These are phyloP conservation scores for Areca catechu DNA, from an alignment of 176 grass and related monocot genomes.

Conservation along the genomic window DNA sequence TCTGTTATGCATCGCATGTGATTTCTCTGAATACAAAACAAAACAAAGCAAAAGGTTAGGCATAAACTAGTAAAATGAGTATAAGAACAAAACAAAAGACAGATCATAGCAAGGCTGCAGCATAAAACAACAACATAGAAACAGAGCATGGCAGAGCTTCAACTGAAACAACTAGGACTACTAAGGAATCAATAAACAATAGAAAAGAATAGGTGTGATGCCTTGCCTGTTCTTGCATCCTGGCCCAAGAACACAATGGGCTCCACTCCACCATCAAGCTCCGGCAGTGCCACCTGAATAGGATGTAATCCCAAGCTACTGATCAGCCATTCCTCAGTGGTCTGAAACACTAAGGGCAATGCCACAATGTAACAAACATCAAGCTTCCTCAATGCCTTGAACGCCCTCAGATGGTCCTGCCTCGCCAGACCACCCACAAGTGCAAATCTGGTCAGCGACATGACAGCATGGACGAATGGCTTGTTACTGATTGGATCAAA, in stretches of 20 bases:
- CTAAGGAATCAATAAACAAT: too few relatives aligned
- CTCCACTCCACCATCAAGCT: constrained; percentile 95
- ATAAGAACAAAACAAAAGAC: neutral
- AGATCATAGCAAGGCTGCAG: too few relatives aligned
- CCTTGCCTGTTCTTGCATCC: constrained; percentile 68
- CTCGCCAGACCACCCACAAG: constrained; percentile 90
- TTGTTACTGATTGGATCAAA: constrained; percentile 63
- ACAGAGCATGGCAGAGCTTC: too few relatives aligned
- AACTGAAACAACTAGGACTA: too few relatives aligned
- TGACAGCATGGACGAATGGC: constrained; percentile 70
- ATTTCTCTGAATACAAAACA: constrained; percentile 56
- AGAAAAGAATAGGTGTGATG: neutral
- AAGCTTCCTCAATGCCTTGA: constrained; percentile 77
- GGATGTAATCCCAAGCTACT: constrained; percentile 92
- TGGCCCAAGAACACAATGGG: constrained; percentile 89
- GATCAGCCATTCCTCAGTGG: constrained; percentile 96
- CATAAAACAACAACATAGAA: too few relatives aligned
- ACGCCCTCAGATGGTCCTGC: constrained; percentile 90
- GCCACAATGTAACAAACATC: constrained; percentile 98
- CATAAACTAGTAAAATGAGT: too few relatives aligned
- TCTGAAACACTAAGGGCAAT: constrained; percentile 93
- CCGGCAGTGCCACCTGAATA: constrained; percentile 87
- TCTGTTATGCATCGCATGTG: constrained; percentile 95
- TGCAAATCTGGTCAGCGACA: constrained; percentile 90
- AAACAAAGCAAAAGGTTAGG: too few relatives aligned